Conservation (phyloP, 345 rosid species). For the Turnera subulata region DNA sequence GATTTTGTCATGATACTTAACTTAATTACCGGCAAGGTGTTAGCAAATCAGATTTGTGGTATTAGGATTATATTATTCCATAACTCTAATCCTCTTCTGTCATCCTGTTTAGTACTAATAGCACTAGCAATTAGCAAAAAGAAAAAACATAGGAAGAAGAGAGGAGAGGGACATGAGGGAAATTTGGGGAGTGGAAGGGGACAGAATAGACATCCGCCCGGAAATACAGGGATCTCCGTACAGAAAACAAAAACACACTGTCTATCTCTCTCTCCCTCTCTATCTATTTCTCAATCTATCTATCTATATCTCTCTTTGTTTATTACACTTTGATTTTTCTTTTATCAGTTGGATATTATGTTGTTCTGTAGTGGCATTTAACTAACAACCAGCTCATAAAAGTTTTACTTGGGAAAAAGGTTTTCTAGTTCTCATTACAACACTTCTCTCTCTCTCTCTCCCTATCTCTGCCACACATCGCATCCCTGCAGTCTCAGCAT, state of each 20-base stretch:
- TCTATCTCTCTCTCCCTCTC: neutral
- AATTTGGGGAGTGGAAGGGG: slow-evolving; percentile 40
- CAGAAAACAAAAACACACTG: no score
- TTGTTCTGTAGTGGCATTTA: neutral
- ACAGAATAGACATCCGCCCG: slow-evolving; percentile 65
- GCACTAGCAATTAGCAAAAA: no score
- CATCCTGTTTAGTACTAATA: no score
- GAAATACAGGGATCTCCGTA: slow-evolving; percentile 47
- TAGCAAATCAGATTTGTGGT: no score
- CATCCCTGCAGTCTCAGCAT: slow-evolving; percentile 34
- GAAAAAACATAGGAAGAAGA: neutral
- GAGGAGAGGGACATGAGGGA: slow-evolving; percentile 29
- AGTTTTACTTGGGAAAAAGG: neutral
- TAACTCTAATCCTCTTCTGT: no score
- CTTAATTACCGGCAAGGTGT: no score
- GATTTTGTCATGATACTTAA: no score
- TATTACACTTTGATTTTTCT: neutral
- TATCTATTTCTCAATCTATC: neutral
- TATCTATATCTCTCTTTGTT: neutral
- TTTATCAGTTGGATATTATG: neutral
- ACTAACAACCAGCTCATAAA: slow-evolving; percentile 3
- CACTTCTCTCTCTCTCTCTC: slow-evolving; percentile 7
- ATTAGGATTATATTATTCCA: no score
- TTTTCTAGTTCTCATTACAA: neutral
- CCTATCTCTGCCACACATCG: slow-evolving; percentile 22